These are phyloP conservation scores for Zanthoxylum bungeanum DNA, from an alignment of 345 rosid genomes.

Conservation along the genomic window DNA sequence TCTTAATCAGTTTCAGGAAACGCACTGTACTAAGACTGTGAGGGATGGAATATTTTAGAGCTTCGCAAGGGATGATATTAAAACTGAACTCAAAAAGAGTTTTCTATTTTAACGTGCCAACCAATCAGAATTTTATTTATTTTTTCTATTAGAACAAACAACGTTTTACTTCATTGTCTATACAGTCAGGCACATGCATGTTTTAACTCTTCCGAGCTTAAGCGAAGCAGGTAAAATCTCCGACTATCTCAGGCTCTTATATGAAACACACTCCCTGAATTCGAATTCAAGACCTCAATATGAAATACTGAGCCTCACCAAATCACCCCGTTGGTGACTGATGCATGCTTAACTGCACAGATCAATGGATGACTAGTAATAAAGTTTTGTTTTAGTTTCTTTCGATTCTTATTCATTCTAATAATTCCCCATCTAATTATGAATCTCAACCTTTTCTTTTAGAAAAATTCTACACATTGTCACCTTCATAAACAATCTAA, in stretches of 20 bases:
- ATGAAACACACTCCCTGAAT: no score
- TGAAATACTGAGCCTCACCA: no score
- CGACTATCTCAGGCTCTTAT: no score
- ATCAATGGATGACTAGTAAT: not conserved
- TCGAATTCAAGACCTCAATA: no score
- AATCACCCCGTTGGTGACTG: no score
- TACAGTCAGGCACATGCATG: conserved; percentile 5
- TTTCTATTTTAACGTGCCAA: not conserved
- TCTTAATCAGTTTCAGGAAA: not conserved
- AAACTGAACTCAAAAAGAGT: not conserved
- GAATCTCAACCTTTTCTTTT: not conserved
- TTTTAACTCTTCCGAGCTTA: no score
- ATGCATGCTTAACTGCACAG: conserved; percentile 3
- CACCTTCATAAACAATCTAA: not conserved
- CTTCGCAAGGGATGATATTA: not conserved
- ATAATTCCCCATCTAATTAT: conserved; percentile 1
- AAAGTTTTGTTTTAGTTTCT: not conserved
- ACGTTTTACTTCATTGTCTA: not conserved
- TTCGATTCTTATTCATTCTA: not conserved
- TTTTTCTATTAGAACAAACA: not conserved
- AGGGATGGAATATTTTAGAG: not conserved
- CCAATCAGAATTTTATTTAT: not conserved
- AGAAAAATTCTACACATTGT: conserved; percentile 6
- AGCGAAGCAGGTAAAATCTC: no score
- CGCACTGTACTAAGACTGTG: not conserved